phyloP scores from a whole-genome alignment of 2,329 filamentous ascomycete genomes.

The Fusarium siculi region DNA sequence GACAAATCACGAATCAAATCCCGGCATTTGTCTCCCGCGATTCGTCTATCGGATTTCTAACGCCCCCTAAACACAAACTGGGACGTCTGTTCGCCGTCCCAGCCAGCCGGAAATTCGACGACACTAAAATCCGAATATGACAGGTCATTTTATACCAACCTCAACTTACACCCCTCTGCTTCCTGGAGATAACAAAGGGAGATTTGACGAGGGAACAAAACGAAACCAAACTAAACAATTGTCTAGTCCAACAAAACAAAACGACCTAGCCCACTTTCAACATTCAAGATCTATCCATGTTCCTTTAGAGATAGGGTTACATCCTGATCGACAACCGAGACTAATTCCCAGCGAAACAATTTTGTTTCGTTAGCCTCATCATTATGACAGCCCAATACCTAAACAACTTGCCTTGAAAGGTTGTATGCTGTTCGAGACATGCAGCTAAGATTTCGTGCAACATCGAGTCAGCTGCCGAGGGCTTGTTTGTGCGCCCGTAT shows the following conservation, averaged over 20 bases:
- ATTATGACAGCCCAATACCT: not conserved
- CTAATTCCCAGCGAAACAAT: slow-evolving; percentile 3
- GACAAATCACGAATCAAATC: slow-evolving; percentile 25
- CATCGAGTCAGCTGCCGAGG: not conserved
- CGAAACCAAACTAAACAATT: not conserved
- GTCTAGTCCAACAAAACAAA: not conserved
- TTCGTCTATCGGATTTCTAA: slow-evolving; percentile 35
- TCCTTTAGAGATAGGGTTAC: slow-evolving; percentile 33
- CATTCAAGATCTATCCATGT: slow-evolving; percentile 17
- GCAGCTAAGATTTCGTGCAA: slow-evolving; percentile 8
- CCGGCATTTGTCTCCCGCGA: slow-evolving; percentile 26
- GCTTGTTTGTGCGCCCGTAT: slow-evolving; percentile 3
- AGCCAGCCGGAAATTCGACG: slow-evolving; percentile 29
- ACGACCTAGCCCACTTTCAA: slow-evolving; percentile 8
- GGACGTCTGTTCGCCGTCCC: slow-evolving; percentile 37
- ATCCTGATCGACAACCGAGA: slow-evolving; percentile 30
- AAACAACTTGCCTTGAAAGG: not conserved
- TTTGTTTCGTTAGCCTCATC: slow-evolving; percentile 12
- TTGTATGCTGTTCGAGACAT: not conserved
- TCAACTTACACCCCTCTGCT: slow-evolving; percentile 21
- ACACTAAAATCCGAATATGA: slow-evolving; percentile 32
- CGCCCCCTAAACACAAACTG: slow-evolving; percentile 27
- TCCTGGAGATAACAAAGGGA: slow-evolving; percentile 13
- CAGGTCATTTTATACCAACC: slow-evolving; percentile 28
- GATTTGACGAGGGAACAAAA: slow-evolving; percentile 14